phyloP scores from a whole-genome alignment of 345 rosid species.

The Syzygium grande region DNA sequence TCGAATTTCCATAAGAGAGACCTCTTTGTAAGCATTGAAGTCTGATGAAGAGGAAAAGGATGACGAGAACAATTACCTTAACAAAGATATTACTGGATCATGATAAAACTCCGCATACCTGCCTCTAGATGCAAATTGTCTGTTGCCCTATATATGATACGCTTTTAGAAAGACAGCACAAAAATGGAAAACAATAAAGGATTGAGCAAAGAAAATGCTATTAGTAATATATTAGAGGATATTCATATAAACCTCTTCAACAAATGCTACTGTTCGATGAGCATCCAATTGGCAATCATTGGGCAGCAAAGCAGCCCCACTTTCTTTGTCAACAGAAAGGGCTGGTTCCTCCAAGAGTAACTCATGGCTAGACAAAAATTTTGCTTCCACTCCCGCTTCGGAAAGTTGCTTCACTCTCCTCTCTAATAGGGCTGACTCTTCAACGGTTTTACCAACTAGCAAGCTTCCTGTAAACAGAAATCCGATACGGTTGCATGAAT shows the following conservation, averaged over 20 bases:
- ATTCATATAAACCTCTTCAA: slow-evolving; percentile 47
- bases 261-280: slow-evolving; percentile 48
- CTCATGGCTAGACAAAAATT: slow-evolving; percentile 53
- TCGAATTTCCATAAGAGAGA: background rate
- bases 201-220: background rate
- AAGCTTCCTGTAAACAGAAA: slow-evolving; percentile 54
- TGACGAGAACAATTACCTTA: slow-evolving; percentile 30
- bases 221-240: background rate
- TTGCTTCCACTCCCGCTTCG: slow-evolving; percentile 65
- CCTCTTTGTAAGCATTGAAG: background rate
- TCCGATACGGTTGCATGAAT: background rate
- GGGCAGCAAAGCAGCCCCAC: slow-evolving; percentile 73
- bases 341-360: slow-evolving; percentile 54
- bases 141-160: slow-evolving; percentile 41
- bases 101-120: slow-evolving; percentile 80
- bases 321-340: slow-evolving; percentile 35
- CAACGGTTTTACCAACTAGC: slow-evolving; percentile 52
- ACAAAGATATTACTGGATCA: slow-evolving; percentile 58
- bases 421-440: slow-evolving; percentile 44
- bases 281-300: slow-evolving; percentile 91
- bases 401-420: slow-evolving; percentile 46
- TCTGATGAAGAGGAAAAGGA: background rate
- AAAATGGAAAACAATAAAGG: background rate
- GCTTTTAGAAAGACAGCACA: background rate
- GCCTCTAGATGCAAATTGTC: slow-evolving; percentile 45